Conservation (phyloP, 2,329 filamentous ascomycete genomes). For the Onygenales sp. region DNA sequence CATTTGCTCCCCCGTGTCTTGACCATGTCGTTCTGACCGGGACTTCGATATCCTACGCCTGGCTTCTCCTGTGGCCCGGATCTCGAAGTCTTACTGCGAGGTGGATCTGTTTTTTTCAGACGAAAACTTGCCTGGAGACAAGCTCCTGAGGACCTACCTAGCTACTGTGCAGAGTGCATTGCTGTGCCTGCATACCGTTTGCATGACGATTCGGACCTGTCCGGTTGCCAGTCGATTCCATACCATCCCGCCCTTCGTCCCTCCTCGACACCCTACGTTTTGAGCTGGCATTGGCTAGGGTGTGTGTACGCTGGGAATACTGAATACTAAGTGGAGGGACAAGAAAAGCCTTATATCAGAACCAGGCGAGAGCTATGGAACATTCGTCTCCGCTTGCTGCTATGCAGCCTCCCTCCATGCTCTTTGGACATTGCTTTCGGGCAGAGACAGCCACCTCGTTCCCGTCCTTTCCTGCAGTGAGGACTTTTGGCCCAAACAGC, state of each 20-base stretch:
- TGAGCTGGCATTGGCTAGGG: not conserved
- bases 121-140: not conserved
- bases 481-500: constrained; percentile 51
- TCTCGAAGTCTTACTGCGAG: constrained; percentile 5
- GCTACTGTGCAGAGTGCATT: not conserved
- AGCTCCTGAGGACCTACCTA: not conserved
- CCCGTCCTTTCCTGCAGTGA: constrained; percentile 42
- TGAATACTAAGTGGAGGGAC: not conserved
- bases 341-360: not conserved
- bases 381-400: constrained; percentile 89
- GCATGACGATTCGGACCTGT: not conserved
- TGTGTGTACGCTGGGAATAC: constrained; percentile 3
- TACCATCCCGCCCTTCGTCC: not conserved
- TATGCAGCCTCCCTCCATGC: constrained; percentile 65
- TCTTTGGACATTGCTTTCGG: constrained; percentile 54
- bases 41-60: constrained; percentile 7
- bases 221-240: not conserved
- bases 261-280: not conserved
- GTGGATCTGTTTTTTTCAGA: not conserved
- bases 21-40: constrained; percentile 7
- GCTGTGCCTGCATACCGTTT: not conserved
- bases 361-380: constrained; percentile 56
- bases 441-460: constrained; percentile 46
- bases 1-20: not conserved
- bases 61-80: constrained; percentile 3